Conservation (phyloP, 208 protist species). For the Wallacemonas sp. region DNA sequence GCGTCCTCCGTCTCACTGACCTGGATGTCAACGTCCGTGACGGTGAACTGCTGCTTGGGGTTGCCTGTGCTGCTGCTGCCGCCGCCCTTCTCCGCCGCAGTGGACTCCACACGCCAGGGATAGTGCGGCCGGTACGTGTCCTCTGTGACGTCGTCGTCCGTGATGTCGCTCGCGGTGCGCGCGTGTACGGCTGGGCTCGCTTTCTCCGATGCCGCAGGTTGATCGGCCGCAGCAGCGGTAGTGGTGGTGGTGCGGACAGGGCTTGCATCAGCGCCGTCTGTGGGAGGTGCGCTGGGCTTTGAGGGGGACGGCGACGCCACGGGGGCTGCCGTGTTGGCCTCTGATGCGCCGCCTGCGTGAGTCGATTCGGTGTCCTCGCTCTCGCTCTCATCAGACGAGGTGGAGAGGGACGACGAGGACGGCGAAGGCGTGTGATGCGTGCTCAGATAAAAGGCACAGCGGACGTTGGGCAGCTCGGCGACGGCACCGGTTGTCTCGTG, state of each 20-base stretch:
- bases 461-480: neutral
- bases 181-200: neutral
- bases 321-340: neutral
- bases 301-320: too few species aligned
- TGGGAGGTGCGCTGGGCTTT: too few species aligned
- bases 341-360: neutral
- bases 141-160: slow-evolving; percentile 7
- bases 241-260: too few species aligned
- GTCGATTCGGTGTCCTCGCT: neutral
- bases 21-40: slow-evolving; percentile 8
- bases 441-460: slow-evolving; percentile 14
- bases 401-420: neutral
- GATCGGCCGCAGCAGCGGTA: neutral
- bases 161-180: neutral
- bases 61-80: too few species aligned
- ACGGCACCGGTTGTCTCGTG: neutral
- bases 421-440: slow-evolving; percentile 12
- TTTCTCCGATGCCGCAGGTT: neutral
- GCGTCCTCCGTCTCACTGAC: slow-evolving; percentile 14
- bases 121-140: slow-evolving; percentile 7
- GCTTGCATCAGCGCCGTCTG: neutral
- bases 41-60: too few species aligned
- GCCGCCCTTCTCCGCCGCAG: neutral
- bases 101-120: slow-evolving; percentile 12
- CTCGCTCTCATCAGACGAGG: neutral